Conservation (phyloP, 2,329 filamentous ascomycete genomes). For the Fusarium dlaminii region DNA sequence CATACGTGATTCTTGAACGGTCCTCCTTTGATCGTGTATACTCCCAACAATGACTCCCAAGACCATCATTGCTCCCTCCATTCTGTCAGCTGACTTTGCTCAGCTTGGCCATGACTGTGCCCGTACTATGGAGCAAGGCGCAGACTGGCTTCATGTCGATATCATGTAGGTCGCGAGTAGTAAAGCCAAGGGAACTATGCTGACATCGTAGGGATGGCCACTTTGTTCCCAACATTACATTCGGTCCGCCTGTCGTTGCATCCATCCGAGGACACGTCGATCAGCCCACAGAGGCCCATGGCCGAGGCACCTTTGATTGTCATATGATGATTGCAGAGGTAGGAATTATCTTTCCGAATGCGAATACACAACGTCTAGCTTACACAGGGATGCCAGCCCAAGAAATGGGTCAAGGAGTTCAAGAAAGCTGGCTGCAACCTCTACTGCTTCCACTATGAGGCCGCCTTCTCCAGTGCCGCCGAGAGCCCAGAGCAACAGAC, state of each 20-base stretch:
- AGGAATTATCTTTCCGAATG: conserved; percentile 39
- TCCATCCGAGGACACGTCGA: conserved; percentile 91
- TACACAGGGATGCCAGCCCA: conserved; percentile 68
- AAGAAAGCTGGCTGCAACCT: conserved; percentile 93
- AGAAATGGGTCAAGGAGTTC: conserved; percentile 98
- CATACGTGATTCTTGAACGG: conserved; percentile 16
- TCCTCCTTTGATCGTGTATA: conserved; percentile 4
- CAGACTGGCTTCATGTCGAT: conserved; percentile 95
- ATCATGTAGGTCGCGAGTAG: conserved; percentile 69
- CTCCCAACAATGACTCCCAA: conserved; percentile 77
- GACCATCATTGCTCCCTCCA: conserved; percentile 97
- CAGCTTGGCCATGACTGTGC: conserved; percentile 86
- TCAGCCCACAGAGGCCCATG: conserved; percentile 72
- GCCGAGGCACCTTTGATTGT: conserved; percentile 95
- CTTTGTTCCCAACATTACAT: conserved; percentile 98
- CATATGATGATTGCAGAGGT: conserved; percentile 99
- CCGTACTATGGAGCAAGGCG: conserved; percentile 84
- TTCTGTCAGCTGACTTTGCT: conserved; percentile 95
- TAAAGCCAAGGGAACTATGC: neutral
- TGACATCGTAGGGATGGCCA: conserved; percentile 82
- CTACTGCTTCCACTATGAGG: conserved; percentile 99
- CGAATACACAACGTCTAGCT: conserved; percentile 1
- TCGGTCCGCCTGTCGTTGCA: conserved; percentile 92
- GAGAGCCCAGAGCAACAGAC: conserved; percentile 77
- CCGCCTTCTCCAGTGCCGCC: conserved; percentile 87